These are phyloP conservation scores for Diaporthe citrichinensis DNA, from an alignment of 2,329 filamentous ascomycete species.

Conservation along the genomic window DNA sequence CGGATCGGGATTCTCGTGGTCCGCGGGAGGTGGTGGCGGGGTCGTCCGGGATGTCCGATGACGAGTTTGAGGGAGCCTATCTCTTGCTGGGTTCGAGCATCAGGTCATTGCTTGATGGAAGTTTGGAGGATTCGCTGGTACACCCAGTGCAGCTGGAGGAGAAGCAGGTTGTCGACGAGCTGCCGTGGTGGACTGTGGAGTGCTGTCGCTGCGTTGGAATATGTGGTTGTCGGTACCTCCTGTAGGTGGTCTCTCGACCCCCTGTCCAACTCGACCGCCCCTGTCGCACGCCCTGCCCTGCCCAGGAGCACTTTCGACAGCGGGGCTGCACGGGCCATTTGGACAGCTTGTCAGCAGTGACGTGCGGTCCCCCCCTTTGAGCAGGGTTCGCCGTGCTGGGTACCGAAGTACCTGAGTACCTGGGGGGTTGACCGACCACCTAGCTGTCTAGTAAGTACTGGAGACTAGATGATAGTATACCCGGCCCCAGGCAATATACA, in stretches of 20 bases:
- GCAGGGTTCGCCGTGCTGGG: background rate
- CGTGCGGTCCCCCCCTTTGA: background rate
- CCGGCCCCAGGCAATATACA: background rate
- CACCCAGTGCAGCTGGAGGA: background rate
- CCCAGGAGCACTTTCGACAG: slow-evolving; percentile 5
- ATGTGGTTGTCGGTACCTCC: slow-evolving; percentile 8
- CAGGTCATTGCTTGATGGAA: slow-evolving; percentile 1
- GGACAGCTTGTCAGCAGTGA: slow-evolving; percentile 26
- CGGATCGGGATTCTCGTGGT: slow-evolving; percentile 46
- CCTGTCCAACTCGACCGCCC: slow-evolving; percentile 16
- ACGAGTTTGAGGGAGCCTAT: slow-evolving; percentile 21
- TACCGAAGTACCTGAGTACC: background rate
- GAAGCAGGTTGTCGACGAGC: slow-evolving; percentile 2
- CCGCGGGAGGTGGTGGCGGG: slow-evolving; percentile 27
- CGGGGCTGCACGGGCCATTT: slow-evolving; percentile 21
- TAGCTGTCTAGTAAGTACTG: background rate
- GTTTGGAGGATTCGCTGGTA: background rate
- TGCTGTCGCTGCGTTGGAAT: slow-evolving; percentile 6
- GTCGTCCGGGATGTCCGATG: slow-evolving; percentile 35
- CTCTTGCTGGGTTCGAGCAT: slow-evolving; percentile 32
- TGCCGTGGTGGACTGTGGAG: background rate
- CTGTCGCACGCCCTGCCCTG: slow-evolving; percentile 10
- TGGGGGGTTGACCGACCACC: background rate
- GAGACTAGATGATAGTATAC: background rate
- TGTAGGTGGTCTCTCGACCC: slow-evolving; percentile 24